phyloP scores from a whole-genome alignment of 2,329 filamentous ascomycete species.

The Claviceps pazoutovae region DNA sequence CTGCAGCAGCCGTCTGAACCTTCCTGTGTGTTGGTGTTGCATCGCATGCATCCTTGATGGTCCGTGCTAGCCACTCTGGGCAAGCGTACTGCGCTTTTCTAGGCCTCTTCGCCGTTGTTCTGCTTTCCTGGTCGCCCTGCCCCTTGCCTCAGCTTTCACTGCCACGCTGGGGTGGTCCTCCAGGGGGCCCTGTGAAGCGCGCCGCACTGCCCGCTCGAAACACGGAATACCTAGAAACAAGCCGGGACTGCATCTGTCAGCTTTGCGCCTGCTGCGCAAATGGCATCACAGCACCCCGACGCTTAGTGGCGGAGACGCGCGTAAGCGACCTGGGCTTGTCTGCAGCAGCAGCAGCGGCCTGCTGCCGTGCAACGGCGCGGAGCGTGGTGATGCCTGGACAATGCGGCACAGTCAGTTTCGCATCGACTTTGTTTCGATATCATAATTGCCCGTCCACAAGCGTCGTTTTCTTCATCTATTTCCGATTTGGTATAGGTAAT shows the following conservation, averaged over 20 bases:
- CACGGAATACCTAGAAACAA: conserved; percentile 1
- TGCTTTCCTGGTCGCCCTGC: neutral
- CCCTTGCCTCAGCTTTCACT: conserved; percentile 1
- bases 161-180: neutral
- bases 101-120: neutral
- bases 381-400: neutral
- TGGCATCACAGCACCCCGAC: neutral
- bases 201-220: too few species aligned
- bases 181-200: too few species aligned
- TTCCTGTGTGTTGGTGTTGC: neutral
- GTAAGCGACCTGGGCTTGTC: too few species aligned
- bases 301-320: too few species aligned
- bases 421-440: neutral
- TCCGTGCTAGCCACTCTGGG: neutral
- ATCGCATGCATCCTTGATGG: neutral
- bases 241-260: neutral
- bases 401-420: neutral
- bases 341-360: neutral
- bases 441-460: neutral
- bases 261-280: neutral
- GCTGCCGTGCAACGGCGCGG: neutral
- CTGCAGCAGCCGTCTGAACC: neutral
- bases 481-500: neutral
- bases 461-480: neutral
- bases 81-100: neutral